A percentile compares a stretch with the other conserved stretches of the same genome.
Evolutionary conservation across 225 moss, liverwort and hornwort species (phyloP).

Genomic region (Physcomitrium patens): DNA sequence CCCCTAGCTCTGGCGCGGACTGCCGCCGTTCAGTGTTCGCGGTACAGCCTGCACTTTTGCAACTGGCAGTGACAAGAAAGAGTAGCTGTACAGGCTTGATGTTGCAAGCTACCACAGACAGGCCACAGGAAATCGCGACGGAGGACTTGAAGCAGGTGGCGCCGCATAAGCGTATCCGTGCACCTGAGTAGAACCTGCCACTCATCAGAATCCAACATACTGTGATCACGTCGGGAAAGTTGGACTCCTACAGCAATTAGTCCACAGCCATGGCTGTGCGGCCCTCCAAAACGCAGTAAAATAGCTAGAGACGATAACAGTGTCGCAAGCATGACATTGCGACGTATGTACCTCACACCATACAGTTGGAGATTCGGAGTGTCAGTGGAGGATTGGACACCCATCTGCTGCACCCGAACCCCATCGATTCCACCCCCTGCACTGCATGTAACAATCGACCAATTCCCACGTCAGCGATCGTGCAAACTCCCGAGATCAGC

Average conservation of each 20-base stretch:
- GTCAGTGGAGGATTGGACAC: conserved; percentile 47
- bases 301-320: neutral
- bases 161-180: neutral
- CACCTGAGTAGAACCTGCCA: conserved; percentile 6
- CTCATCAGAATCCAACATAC: conserved; percentile 24
- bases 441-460: too few relatives aligned
- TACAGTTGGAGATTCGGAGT: conserved; percentile 23
- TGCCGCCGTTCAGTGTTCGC: neutral
- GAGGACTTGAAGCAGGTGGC: neutral
- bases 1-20: too few relatives aligned
- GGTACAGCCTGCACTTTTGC: neutral
- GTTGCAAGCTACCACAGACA: neutral
- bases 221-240: neutral
- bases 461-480: too few relatives aligned
- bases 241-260: neutral
- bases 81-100: neutral
- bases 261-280: neutral
- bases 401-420: too few relatives aligned
- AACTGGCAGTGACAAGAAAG: neutral
- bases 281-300: neutral
- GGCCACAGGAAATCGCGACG: neutral
- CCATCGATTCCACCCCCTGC: too few relatives aligned
- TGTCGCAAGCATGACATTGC: neutral
- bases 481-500: too few relatives aligned
- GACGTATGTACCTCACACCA: neutral